Conservation (phyloP, 1,284 basidiomycete genomes). For the Trichosporon coremiiforme region DNA sequence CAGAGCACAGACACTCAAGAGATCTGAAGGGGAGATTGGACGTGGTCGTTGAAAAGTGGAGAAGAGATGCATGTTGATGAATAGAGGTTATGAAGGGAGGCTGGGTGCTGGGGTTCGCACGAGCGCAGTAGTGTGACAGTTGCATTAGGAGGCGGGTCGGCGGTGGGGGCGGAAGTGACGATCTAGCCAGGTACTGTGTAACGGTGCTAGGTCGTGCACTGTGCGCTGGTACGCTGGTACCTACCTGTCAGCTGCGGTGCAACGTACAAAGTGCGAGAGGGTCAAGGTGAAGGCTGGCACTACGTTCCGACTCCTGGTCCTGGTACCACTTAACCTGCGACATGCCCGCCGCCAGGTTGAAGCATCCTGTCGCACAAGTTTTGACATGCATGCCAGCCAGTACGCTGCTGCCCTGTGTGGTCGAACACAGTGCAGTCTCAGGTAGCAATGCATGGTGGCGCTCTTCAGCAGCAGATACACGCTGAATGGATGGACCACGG, state of each 20-base stretch:
- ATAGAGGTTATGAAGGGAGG: background rate
- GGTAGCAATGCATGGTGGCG: background rate
- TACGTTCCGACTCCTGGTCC: background rate
- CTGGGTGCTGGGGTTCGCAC: background rate
- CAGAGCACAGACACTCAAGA: conserved; percentile 16
- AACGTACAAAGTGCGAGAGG: background rate
- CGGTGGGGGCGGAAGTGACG: background rate
- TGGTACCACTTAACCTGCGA: background rate
- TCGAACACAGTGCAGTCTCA: background rate
- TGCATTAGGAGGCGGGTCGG: too few species aligned
- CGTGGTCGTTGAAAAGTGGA: conserved; percentile 15
- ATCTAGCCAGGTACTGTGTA: background rate
- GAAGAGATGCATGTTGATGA: conserved; percentile 14
- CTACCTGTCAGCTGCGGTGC: background rate
- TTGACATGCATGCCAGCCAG: background rate
- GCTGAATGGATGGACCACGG: background rate
- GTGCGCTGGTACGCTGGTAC: too few species aligned
- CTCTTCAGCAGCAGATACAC: too few species aligned
- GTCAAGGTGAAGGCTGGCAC: background rate
- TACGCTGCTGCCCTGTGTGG: background rate
- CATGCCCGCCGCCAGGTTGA: background rate
- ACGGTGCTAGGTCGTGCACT: background rate
- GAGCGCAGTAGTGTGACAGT: background rate
- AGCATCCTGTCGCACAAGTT: background rate
- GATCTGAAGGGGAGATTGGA: background rate